Evolutionary conservation across 129 eudicot genomes (phyloP).

Genomic region (Glebionis coronaria): DNA sequence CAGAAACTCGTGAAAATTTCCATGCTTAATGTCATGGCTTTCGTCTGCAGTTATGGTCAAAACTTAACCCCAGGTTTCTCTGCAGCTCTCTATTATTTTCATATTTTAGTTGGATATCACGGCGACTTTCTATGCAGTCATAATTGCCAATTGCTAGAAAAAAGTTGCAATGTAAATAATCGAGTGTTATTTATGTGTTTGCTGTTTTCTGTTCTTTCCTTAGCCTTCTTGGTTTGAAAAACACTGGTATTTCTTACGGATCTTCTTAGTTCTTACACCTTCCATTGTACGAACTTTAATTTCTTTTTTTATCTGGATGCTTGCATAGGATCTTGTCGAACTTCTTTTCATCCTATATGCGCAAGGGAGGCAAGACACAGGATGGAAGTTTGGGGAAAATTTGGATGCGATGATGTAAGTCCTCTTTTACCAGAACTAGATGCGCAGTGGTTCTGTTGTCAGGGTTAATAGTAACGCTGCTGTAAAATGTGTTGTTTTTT

Average conservation of each 20-base stretch:
- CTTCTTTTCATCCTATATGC: conserved; percentile 93
- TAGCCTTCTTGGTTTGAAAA: conserved; percentile 1
- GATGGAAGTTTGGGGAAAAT: conserved; percentile 98
- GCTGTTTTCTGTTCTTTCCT: neutral
- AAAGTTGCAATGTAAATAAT: neutral
- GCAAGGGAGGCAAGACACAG: conserved; percentile 91
- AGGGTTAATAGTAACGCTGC: conserved; percentile 1
- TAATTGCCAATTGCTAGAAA: neutral
- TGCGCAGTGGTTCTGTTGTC: neutral
- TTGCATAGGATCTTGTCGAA: conserved; percentile 83
- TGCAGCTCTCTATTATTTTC: neutral
- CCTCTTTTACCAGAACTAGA: neutral
- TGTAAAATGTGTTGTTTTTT: conserved; percentile 3
- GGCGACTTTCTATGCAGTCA: too few species aligned
- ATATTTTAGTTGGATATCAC: neutral
- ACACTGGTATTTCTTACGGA: conserved; percentile 1
- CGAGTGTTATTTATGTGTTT: neutral
- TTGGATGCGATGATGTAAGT: conserved; percentile 96
- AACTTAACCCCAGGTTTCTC: neutral
- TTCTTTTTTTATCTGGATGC: conserved; percentile 21
- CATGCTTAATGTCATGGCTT: neutral
- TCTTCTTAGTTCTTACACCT: conserved; percentile 11
- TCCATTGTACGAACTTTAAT: conserved; percentile 12
- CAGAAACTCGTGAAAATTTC: neutral
- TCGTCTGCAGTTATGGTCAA: neutral